Base-by-base conservation (phyloP, 768 basidiomycete genomes). In the Sporobolomyces roseus region DNA sequence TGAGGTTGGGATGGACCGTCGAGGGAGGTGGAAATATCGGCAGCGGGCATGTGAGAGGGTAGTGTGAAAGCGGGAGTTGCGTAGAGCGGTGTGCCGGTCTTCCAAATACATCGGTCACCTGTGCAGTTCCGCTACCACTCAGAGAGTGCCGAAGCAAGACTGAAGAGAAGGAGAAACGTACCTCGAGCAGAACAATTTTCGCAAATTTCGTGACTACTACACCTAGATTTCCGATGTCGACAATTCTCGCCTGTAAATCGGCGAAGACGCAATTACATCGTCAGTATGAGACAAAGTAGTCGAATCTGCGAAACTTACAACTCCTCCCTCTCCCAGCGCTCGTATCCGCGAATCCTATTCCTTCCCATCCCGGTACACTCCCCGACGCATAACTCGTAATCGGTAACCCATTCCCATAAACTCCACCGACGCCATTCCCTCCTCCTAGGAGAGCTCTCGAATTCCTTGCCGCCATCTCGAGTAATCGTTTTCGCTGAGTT, bases 211-310 rank as follows among this genome's bases (percentile, higher is more conserved):
- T 61, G 48, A 3, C 68, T 52, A 7, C 56, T 60, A 48, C 68
- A 69, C 23, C 45, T 46, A 4, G 32, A 32, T 30, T 60, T 69
- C 32, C 58, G 29, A 0, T 6, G 0, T 8, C 63, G 50, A 35
- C 68, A 69, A 32, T 45, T 35, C 36, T 64, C 58, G 30, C 68
- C 68, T 69, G 50, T n/a, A n/a, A n/a, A n/a, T n/a, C n/a, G n/a
- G n/a, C n/a, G n/a, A n/a, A n/a, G n/a, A n/a, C n/a, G n/a, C n/a
- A n/a, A n/a, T n/a, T n/a, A n/a, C n/a, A n/a, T n/a, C n/a, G n/a
- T n/a, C n/a, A n/a, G n/a, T n/a, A n/a, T n/a, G n/a, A n/a, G n/a
- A n/a, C n/a, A n/a, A n/a, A n/a, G n/a, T n/a, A n/a, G n/a, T n/a
- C n/a, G n/a, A n/a, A n/a, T n/a, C n/a, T n/a, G n/a, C n/a, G 13